Conservation (phyloP, 805 yeast genomes). For the Saccharomyces paradoxus region DNA sequence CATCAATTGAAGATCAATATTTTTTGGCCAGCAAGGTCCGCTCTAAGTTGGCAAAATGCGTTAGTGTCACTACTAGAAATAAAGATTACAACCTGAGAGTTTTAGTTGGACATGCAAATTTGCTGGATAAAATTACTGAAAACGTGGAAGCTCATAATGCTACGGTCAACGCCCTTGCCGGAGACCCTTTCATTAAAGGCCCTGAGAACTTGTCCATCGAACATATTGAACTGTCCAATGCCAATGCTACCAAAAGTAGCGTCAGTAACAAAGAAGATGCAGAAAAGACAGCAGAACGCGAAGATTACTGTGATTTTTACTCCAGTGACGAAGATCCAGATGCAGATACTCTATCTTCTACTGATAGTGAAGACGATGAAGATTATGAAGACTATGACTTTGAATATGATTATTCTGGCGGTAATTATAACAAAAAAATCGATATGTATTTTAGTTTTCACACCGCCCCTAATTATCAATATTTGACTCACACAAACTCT, state of each 20-base stretch:
- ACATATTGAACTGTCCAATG: not conserved
- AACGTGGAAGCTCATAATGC: slow-evolving; percentile 7
- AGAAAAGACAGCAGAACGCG: slow-evolving; percentile 2
- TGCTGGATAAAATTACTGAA: slow-evolving; percentile 24
- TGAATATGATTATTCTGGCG: not conserved
- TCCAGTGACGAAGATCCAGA: not conserved
- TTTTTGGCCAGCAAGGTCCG: slow-evolving; percentile 18
- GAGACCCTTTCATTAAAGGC: not conserved
- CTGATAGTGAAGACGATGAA: slow-evolving; percentile 2
- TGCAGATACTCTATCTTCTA: not conserved
- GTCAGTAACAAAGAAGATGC: slow-evolving; percentile 5
- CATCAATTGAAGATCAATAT: slow-evolving; percentile 1
- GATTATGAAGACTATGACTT: slow-evolving; percentile 10
- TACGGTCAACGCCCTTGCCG: not conserved
- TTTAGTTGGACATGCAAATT: slow-evolving; percentile 29
- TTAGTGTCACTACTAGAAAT: slow-evolving; percentile 9
- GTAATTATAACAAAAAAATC: not conserved
- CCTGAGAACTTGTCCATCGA: not conserved
- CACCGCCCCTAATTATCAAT: not conserved
- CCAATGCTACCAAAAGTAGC: not conserved
- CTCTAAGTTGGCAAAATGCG: slow-evolving; percentile 16
- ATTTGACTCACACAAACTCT: not conserved
- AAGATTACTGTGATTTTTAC: not conserved
- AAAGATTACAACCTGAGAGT: slow-evolving; percentile 23
- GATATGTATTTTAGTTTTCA: not conserved